A percentile compares a stretch with the other conserved stretches of the same genome.
phyloP scores from a whole-genome alignment of 164 flowering plant species.

The Umbellularia californica region DNA sequence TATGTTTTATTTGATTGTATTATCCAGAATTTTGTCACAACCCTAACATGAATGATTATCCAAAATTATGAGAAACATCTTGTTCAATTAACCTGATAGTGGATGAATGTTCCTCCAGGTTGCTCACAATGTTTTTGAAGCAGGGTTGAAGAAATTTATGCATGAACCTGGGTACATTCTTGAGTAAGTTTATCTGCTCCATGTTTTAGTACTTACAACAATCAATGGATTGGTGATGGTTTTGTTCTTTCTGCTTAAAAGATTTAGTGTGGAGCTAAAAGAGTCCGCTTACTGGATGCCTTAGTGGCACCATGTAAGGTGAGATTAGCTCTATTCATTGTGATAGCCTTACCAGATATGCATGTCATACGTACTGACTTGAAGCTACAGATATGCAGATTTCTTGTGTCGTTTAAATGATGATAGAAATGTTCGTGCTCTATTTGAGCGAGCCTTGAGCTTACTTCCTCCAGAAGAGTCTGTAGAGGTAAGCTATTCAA shows the following conservation, averaged over 20 bases:
- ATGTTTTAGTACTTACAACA: background rate
- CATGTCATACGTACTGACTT: slow-evolving; percentile 1
- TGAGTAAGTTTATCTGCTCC: slow-evolving; percentile 55
- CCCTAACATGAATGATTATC: no score
- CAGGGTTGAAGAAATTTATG: slow-evolving; percentile 88
- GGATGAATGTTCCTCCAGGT: slow-evolving; percentile 42
- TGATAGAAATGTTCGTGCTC: slow-evolving; percentile 87
- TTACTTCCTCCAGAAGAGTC: slow-evolving; percentile 82
- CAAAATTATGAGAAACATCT: background rate
- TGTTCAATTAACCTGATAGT: background rate
- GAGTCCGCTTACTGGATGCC: background rate
- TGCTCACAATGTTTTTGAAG: slow-evolving; percentile 91
- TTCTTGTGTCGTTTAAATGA: slow-evolving; percentile 90
- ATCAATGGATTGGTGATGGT: slow-evolving; percentile 9
- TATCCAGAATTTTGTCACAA: no score
- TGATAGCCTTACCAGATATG: background rate
- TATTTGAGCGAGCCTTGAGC: slow-evolving; percentile 92
- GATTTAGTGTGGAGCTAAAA: background rate
- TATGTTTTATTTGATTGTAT: no score
- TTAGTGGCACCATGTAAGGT: slow-evolving; percentile 4
- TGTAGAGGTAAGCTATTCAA: slow-evolving; percentile 51
- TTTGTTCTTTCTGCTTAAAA: slow-evolving; percentile 8
- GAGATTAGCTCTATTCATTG: background rate
- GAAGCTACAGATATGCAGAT: slow-evolving; percentile 76
- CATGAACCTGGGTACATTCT: slow-evolving; percentile 91